A percentile compares a stretch with the other conserved stretches of the same genome.
These are phyloP conservation scores for Epithemia pelagica DNA, from an alignment of 108 stramenopile genomes.

Conservation along the genomic window DNA sequence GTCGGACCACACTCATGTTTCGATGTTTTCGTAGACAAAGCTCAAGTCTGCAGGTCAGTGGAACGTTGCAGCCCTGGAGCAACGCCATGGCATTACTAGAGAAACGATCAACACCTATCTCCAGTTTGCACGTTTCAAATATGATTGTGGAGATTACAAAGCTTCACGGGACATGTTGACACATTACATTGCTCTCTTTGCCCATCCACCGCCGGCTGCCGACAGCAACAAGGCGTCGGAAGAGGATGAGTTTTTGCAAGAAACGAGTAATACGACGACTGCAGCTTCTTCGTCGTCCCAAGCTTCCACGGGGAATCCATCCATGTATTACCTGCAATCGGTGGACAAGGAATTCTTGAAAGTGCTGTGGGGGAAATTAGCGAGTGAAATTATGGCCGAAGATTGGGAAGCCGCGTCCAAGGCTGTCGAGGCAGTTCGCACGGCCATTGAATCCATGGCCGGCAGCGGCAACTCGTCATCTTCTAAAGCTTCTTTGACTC, in stretches of 20 bases:
- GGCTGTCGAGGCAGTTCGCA: conserved; percentile 79
- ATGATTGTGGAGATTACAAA: conserved; percentile 91
- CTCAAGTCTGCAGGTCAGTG: conserved; percentile 65
- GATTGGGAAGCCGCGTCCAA: conserved; percentile 83
- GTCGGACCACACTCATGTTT: conserved; percentile 2
- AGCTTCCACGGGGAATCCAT: conserved; percentile 50
- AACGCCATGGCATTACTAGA: conserved; percentile 49
- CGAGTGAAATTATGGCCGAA: conserved; percentile 86
- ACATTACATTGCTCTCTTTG: conserved; percentile 77
- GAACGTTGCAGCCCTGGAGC: conserved; percentile 56
- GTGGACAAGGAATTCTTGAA: conserved; percentile 59
- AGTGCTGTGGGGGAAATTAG: conserved; percentile 90
- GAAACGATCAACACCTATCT: conserved; percentile 73
- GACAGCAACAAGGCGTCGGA: conserved; percentile 14
- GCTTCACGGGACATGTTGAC: conserved; percentile 72
- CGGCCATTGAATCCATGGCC: conserved; percentile 69
- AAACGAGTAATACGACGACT: conserved; percentile 16
- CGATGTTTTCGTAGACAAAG: conserved; percentile 42
- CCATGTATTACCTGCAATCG: conserved; percentile 72
- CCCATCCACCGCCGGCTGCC: conserved; percentile 43
- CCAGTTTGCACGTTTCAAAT: conserved; percentile 86
- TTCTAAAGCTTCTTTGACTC: conserved; percentile 25
- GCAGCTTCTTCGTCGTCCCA: conserved; percentile 19
- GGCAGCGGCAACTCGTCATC: conserved; percentile 17
- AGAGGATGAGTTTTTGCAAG: conserved; percentile 35